Percentiles rank a stretch among this genome's conserved stretches.
phyloP scores from a whole-genome alignment of 768 basidiomycete species.

The Boletus sp. region DNA sequence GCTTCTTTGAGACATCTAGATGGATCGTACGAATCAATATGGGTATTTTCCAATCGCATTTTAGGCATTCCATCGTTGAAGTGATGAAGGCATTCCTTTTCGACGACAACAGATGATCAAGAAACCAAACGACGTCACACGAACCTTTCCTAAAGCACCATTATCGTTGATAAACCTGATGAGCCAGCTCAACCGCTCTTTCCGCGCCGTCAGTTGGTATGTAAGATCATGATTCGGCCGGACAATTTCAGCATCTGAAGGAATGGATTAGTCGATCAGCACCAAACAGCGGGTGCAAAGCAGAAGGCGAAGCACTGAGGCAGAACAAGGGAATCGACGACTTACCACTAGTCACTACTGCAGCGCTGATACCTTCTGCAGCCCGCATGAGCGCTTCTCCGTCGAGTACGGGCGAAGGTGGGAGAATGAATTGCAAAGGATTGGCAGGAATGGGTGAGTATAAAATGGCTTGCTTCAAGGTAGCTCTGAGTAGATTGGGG shows the following conservation, averaged over 20 bases:
- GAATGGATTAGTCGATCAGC: neutral
- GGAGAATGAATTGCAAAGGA: slow-evolving; percentile 77
- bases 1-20: slow-evolving; percentile 76
- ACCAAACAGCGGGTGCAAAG: neutral
- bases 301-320: neutral
- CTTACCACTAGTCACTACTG: slow-evolving; percentile 72
- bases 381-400: slow-evolving; percentile 77
- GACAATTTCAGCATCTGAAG: slow-evolving; percentile 63
- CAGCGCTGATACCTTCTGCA: slow-evolving; percentile 70
- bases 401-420: slow-evolving; percentile 63
- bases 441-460: slow-evolving; percentile 76
- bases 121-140: slow-evolving; percentile 1
- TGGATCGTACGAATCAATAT: slow-evolving; percentile 4
- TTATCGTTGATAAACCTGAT: slow-evolving; percentile 90
- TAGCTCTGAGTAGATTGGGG: slow-evolving; percentile 70
- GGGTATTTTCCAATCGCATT: neutral
- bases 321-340: neutral
- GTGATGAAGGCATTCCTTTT: neutral
- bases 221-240: slow-evolving; percentile 76
- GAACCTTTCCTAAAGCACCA: slow-evolving; percentile 70
- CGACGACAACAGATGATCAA: neutral
- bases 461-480: slow-evolving; percentile 80
- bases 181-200: slow-evolving; percentile 78
- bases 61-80: neutral
- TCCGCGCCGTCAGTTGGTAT: slow-evolving; percentile 71